phyloP scores from a whole-genome alignment of 164 flowering plant species.

The Dillenia turbinata region DNA sequence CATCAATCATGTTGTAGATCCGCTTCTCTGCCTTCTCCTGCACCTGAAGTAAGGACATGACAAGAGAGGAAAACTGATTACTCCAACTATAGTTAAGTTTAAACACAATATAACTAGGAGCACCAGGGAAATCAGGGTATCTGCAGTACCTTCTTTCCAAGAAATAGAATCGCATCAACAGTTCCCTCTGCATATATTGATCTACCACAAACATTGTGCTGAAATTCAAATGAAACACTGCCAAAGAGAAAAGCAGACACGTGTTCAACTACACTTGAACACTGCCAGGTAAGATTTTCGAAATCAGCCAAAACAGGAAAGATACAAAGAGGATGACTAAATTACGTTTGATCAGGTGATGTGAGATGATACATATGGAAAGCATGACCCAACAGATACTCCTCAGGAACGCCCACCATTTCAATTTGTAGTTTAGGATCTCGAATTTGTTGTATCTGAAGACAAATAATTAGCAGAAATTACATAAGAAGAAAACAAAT shows the following conservation, averaged over 20 bases:
- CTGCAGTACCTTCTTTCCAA: slow-evolving; percentile 67
- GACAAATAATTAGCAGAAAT: slow-evolving; percentile 2
- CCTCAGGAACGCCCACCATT: slow-evolving; percentile 67
- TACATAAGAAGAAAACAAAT: too few relatives aligned
- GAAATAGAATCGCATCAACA: slow-evolving; percentile 82
- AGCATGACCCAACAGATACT: too few relatives aligned
- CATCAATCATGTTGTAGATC: slow-evolving; percentile 88
- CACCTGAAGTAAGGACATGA: slow-evolving; percentile 38
- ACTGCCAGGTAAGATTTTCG: too few relatives aligned
- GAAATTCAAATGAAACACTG: slow-evolving; percentile 96
- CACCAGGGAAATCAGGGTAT: neutral
- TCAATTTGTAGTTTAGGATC: slow-evolving; percentile 72
- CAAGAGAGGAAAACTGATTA: too few relatives aligned
- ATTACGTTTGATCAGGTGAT: slow-evolving; percentile 61
- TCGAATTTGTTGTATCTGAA: slow-evolving; percentile 68
- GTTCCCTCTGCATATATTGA: slow-evolving; percentile 96
- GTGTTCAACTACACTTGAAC: too few relatives aligned
- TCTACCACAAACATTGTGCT: slow-evolving; percentile 96
- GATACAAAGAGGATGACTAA: slow-evolving; percentile 1
- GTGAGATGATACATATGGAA: neutral
- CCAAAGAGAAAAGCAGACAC: neutral
- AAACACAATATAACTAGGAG: neutral
- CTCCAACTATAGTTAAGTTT: too few relatives aligned
- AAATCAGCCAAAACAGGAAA: neutral
- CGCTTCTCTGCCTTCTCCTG: slow-evolving; percentile 61